A percentile compares a stretch with the other conserved stretches of the same genome.
These are phyloP conservation scores for Ceratocystis cacaofunesta DNA, from an alignment of 2,329 filamentous ascomycete genomes.

Conservation along the genomic window DNA sequence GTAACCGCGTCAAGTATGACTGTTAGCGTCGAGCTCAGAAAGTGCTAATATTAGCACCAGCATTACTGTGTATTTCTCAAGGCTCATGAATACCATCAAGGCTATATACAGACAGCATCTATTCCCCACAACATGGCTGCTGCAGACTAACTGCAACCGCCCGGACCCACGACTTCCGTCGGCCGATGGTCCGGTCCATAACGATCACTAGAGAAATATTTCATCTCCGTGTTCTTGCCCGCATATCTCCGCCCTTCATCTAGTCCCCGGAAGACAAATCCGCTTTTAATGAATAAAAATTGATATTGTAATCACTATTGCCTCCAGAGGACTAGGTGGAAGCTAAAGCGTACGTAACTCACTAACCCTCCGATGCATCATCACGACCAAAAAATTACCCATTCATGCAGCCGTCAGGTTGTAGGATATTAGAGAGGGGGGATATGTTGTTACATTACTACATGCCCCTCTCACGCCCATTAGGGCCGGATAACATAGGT, in stretches of 20 bases:
- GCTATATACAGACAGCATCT: not conserved
- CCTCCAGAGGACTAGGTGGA: not conserved
- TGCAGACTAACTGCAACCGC: not conserved
- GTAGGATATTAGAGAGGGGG: not conserved
- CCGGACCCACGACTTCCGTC: not conserved
- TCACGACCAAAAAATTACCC: not conserved
- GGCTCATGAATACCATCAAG: not conserved
- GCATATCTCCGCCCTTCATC: not conserved
- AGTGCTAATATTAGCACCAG: no score
- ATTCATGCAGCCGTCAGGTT: not conserved
- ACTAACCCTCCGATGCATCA: not conserved
- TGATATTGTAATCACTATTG: not conserved
- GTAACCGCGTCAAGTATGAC: not conserved
- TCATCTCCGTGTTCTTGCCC: not conserved
- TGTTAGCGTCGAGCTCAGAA: no score
- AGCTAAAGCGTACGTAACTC: no score
- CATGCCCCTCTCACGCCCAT: not conserved
- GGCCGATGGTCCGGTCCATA: not conserved
- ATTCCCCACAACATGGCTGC: not conserved
- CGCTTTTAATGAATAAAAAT: not conserved
- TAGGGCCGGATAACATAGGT: not conserved
- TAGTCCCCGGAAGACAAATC: no score
- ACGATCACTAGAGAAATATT: not conserved
- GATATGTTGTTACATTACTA: not conserved
- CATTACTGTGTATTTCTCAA: no score